Base-by-base conservation (phyloP, 139 green algal species). In the Pleodorina starrii region DNA sequence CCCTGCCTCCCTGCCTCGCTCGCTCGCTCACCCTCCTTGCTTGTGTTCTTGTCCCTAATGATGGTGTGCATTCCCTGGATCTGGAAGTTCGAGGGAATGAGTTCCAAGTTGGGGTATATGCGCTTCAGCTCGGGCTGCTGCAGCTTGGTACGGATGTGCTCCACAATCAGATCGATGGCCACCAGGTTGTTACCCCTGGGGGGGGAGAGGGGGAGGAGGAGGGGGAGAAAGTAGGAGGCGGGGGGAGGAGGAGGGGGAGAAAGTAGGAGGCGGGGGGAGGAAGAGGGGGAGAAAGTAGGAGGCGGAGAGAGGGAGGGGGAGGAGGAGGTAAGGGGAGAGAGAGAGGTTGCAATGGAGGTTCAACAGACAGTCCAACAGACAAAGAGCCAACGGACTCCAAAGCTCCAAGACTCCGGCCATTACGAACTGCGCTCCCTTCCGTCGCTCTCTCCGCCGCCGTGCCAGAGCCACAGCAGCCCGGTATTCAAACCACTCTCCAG, bases 41-140 rank as follows among this genome's bases (percentile, higher is more conserved):
- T 86, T 35, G 96, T 98, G 11, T 90, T 84, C 7, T 43, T 36
- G 89, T 99, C 95, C 14, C 98, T 93, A 57, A 99, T 98, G 89
- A 99, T 98, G 38, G 98, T 99, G 95, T 99, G 98, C 97, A 99
- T 99, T 88, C 98, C 97, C 32, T 86, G 74, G 59, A 90, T 93
- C 92, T 98, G 96, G 92, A 97, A 99, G 90, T 98, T 99, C 42
- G 93, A 96, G 46, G 96, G 96, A 16, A 99, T 96, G 82, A 99
- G 90, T 84, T 96, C 76, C 44, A 99, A 93, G 91, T 98, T 97
- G 74, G 94, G 92, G 94, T 98, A 99, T 71, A 99, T 96, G 36
- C 98, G 94, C 36, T 93, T 87, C 71, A 99, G 93, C 69, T 98
- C 96, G 66, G 97, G 97, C 93, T 99, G 96, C 91, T 97, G 94